Conservation (phyloP, 768 basidiomycete species). For the Suillus placidus region DNA sequence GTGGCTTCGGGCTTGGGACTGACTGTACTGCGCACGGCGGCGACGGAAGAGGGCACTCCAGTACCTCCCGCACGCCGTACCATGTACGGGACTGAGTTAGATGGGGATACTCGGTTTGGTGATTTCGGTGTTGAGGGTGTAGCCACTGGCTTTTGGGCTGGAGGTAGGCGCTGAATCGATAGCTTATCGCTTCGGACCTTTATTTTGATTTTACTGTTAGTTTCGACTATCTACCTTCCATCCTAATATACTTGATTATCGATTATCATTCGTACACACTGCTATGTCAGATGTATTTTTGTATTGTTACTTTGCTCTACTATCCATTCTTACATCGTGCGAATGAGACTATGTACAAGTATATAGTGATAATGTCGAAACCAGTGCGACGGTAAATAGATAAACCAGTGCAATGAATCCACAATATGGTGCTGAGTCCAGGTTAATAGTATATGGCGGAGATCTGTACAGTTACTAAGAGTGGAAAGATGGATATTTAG, state of each 20-base stretch:
- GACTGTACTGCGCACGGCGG: slow-evolving; percentile 40
- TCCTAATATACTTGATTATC: slow-evolving; percentile 6
- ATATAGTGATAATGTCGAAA: slow-evolving; percentile 2
- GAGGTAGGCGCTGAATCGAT: slow-evolving; percentile 43
- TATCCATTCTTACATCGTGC: neutral
- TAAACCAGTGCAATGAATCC: neutral
- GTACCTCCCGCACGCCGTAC: slow-evolving; percentile 60
- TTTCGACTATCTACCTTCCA: slow-evolving; percentile 7
- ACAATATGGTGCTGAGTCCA: neutral
- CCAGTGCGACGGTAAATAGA: neutral
- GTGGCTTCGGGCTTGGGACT: slow-evolving; percentile 48
- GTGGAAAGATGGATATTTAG: slow-evolving; percentile 32
- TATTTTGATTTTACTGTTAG: neutral
- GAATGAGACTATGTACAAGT: neutral
- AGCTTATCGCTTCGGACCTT: neutral
- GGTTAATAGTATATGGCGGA: too few species aligned
- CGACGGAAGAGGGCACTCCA: slow-evolving; percentile 44
- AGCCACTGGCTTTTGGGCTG: slow-evolving; percentile 71
- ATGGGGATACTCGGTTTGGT: slow-evolving; percentile 81
- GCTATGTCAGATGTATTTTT: slow-evolving; percentile 6
- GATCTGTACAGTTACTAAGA: neutral
- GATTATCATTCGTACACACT: slow-evolving; percentile 1
- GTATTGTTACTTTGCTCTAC: slow-evolving; percentile 1
- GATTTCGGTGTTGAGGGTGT: slow-evolving; percentile 83
- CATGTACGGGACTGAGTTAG: slow-evolving; percentile 84